Conservation (phyloP, 805 yeast genomes). For the Monosporozyma siamensis region DNA sequence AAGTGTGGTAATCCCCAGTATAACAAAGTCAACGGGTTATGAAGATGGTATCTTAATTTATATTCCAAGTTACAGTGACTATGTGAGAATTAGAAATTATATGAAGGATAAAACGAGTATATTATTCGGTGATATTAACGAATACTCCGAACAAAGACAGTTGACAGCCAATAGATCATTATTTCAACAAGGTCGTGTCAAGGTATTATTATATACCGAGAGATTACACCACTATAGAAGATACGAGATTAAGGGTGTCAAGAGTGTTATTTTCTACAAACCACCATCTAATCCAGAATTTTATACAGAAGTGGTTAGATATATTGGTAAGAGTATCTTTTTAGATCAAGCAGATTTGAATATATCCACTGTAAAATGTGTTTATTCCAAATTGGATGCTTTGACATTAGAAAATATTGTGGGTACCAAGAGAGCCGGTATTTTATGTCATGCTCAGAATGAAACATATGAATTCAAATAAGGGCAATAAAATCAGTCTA, state of each 20-base stretch:
- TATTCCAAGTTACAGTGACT: constrained; percentile 83
- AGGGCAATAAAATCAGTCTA: constrained; percentile 22
- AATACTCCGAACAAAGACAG: constrained; percentile 68
- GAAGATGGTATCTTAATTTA: constrained; percentile 72
- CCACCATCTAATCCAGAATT: constrained; percentile 79
- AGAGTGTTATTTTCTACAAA: constrained; percentile 71
- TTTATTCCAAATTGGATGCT: constrained; percentile 76
- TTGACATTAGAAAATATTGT: constrained; percentile 73
- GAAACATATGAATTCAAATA: constrained; percentile 66
- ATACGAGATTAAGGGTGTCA: constrained; percentile 76
- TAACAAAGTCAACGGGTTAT: constrained; percentile 46
- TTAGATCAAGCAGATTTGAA: constrained; percentile 46
- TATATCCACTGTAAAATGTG: constrained; percentile 46
- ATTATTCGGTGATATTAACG: constrained; percentile 66
- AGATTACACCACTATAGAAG: constrained; percentile 89
- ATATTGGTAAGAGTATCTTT: constrained; percentile 50
- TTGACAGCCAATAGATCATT: constrained; percentile 59
- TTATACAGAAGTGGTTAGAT: constrained; percentile 65
- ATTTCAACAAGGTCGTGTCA: constrained; percentile 53
- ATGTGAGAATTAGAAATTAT: constrained; percentile 64
- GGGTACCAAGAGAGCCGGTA: constrained; percentile 63
- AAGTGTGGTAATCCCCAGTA: constrained; percentile 63
- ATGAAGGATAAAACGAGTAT: constrained; percentile 46
- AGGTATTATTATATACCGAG: constrained; percentile 81
- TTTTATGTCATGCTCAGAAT: constrained; percentile 56